phyloP scores from a whole-genome alignment of 23 red algal genomes.

The Chondrus crispus region DNA sequence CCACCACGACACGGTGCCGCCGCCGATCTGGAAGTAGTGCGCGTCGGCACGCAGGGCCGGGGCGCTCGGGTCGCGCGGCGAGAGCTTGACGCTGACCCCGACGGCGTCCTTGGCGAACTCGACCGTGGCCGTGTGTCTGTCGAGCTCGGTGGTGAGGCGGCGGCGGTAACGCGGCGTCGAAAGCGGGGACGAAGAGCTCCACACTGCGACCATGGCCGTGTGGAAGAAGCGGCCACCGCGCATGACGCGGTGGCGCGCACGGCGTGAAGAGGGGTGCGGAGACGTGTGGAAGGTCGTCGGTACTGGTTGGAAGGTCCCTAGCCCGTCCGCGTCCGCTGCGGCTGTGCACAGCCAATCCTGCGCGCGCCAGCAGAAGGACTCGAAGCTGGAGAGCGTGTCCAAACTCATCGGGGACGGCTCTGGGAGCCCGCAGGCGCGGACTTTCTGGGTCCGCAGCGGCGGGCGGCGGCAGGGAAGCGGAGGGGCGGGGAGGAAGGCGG shows the following conservation, averaged over 20 bases:
- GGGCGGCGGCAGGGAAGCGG: not conserved
- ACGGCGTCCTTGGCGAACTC: slow-evolving; percentile 13
- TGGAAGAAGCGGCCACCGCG: slow-evolving; percentile 32
- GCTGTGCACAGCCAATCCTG: not conserved
- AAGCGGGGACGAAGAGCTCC: not conserved
- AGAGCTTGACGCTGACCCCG: slow-evolving; percentile 39
- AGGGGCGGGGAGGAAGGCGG: not conserved
- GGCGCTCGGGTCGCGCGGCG: not conserved
- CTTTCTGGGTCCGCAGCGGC: not conserved
- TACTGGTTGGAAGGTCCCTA: slow-evolving; percentile 37
- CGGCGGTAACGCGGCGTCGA: not conserved
- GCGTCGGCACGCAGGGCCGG: slow-evolving; percentile 30
- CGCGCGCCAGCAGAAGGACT: slow-evolving; percentile 43
- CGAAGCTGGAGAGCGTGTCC: slow-evolving; percentile 37
- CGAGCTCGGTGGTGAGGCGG: not conserved
- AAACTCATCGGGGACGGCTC: not conserved
- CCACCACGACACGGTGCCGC: slow-evolving; percentile 39
- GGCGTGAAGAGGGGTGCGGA: not conserved
- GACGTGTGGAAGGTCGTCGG: not conserved
- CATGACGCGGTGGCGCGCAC: slow-evolving; percentile 8
- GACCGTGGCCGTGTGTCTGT: not conserved
- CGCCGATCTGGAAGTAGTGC: slow-evolving; percentile 60
- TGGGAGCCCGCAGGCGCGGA: not conserved
- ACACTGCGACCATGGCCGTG: slow-evolving; percentile 31
- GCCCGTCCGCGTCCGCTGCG: slow-evolving; percentile 33